phyloP scores from a whole-genome alignment of 257 asterid species.

The Lantana camara region DNA sequence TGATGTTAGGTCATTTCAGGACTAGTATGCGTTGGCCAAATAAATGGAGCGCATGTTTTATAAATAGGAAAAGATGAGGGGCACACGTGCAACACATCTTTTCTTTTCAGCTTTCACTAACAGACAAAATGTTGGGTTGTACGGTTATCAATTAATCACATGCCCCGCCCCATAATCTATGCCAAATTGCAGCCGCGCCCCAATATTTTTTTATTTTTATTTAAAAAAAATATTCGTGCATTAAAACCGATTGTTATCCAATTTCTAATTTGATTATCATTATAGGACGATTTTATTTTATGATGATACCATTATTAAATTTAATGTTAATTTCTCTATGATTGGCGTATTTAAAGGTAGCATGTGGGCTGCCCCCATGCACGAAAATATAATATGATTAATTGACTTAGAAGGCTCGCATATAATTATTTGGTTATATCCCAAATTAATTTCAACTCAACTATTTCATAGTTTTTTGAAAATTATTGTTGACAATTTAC shows the following conservation, averaged over 20 bases:
- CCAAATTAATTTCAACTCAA: too few relatives aligned
- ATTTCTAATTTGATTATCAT: background rate
- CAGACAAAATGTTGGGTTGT: conserved; percentile 44
- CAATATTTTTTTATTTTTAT: too few relatives aligned
- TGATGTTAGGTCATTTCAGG: background rate
- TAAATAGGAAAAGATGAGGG: conserved; percentile 24
- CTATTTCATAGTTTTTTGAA: too few relatives aligned
- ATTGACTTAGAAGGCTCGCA: background rate
- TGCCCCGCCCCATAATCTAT: conserved; percentile 39
- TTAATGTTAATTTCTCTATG: background rate
- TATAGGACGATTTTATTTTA: too few relatives aligned
- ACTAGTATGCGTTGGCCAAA: conserved; percentile 33
- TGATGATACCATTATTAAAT: too few relatives aligned
- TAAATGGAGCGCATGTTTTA: conserved; percentile 28
- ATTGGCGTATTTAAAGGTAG: conserved; percentile 24
- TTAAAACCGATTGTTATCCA: too few relatives aligned
- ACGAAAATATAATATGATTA: conserved; percentile 7
- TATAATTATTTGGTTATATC: too few relatives aligned
- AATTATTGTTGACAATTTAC: too few relatives aligned
- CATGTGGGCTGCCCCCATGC: conserved; percentile 33
- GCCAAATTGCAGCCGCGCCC: conserved; percentile 37
- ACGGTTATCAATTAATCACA: conserved; percentile 43
- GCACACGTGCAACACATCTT: conserved; percentile 41
- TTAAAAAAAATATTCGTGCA: too few relatives aligned
- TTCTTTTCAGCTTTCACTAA: background rate